Conservation (phyloP, 495 filamentous ascomycete genomes). For the Penicillium bialowiezense region DNA sequence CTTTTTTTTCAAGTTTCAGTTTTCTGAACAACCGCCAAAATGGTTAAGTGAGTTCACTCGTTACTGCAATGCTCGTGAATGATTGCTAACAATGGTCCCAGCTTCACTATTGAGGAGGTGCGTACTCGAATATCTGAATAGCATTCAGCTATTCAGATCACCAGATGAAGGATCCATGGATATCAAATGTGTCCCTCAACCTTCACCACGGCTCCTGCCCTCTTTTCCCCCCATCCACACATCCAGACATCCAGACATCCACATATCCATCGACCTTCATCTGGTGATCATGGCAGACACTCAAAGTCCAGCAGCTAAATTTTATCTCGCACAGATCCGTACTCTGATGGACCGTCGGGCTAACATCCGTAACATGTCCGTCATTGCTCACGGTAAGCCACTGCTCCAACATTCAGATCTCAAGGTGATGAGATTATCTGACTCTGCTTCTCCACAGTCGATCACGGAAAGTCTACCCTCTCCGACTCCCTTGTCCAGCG, state of each 20-base stretch:
- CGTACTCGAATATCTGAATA: slow-evolving; percentile 12
- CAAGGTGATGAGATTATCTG: no score
- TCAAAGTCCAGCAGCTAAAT: no score
- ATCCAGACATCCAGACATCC: background rate
- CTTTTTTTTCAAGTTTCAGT: slow-evolving; percentile 27
- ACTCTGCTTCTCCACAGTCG: no score
- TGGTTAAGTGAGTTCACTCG: slow-evolving; percentile 99
- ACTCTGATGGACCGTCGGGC: slow-evolving; percentile 93
- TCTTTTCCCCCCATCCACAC: background rate
- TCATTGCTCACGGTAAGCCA: slow-evolving; percentile 97
- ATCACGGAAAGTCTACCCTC: slow-evolving; percentile 99
- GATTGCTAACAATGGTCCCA: slow-evolving; percentile 44
- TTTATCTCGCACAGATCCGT: slow-evolving; percentile 70
- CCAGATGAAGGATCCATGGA: background rate
- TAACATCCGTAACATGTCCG: slow-evolving; percentile 99
- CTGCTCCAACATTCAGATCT: no score
- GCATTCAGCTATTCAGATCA: background rate
- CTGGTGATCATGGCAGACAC: background rate
- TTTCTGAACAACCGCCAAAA: slow-evolving; percentile 75
- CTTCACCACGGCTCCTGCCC: no score
- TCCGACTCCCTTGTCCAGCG: slow-evolving; percentile 98
- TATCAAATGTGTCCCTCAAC: background rate
- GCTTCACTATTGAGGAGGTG: slow-evolving; percentile 98
- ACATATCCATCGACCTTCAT: background rate
- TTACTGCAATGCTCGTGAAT: no score